Percentiles rank a stretch among this genome's conserved stretches.
Evolutionary conservation across 78 protist genomes (phyloP).

Genomic region (Chrysochromulina parva): DNA sequence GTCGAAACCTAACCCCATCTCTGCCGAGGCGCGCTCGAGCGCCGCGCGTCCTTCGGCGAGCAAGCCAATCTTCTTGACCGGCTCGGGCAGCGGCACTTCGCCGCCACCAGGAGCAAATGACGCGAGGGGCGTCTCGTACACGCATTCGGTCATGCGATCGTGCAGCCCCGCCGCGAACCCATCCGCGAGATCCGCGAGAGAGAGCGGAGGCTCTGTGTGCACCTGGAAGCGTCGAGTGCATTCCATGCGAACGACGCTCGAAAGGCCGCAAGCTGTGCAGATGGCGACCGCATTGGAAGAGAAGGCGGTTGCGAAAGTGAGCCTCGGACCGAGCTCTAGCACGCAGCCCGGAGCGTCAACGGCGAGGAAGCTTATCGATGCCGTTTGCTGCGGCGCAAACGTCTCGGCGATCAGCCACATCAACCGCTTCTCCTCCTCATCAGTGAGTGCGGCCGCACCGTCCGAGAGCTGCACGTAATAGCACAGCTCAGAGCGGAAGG

Average conservation of each 20-base stretch:
- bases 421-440: not conserved
- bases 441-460: conserved; percentile 1
- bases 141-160: conserved; percentile 88
- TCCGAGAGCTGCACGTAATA: not conserved
- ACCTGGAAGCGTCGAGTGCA: conserved; percentile 66
- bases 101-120: not conserved
- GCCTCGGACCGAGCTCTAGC: conserved; percentile 81
- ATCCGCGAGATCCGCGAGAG: not conserved
- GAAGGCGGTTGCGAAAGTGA: conserved; percentile 80
- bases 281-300: conserved; percentile 80
- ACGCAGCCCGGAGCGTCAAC: not conserved
- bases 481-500: conserved; percentile 11
- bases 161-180: conserved; percentile 45
- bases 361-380: not conserved
- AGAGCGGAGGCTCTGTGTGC: not conserved
- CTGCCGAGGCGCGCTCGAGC: conserved; percentile 61
- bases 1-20: conserved; percentile 82
- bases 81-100: conserved; percentile 36
- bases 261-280: conserved; percentile 64
- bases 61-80: conserved; percentile 56
- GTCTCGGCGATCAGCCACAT: conserved; percentile 36
- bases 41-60: conserved; percentile 70
- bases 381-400: not conserved
- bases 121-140: conserved; percentile 46
- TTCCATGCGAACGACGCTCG: conserved; percentile 66